Evolutionary conservation across 345 rosid genomes (phyloP).

Genomic region (Euphorbia peplus): DNA sequence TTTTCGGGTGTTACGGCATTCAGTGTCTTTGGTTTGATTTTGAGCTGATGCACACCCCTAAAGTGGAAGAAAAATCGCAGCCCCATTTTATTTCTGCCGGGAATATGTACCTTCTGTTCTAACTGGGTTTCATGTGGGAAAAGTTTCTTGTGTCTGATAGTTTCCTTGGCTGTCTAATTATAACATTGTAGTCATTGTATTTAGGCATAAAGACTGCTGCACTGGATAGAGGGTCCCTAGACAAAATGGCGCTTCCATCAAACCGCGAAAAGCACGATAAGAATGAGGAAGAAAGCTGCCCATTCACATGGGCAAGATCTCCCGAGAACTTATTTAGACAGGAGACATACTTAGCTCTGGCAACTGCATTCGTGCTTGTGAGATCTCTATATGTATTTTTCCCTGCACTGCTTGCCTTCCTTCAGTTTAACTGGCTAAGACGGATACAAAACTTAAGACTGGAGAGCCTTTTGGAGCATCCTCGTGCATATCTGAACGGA

Average conservation of each 20-base stretch:
- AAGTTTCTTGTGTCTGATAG: neutral
- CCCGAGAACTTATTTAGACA: conserved; percentile 82
- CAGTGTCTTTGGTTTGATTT: too few relatives aligned
- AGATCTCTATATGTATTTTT: conserved; percentile 51
- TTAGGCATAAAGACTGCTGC: conserved; percentile 51
- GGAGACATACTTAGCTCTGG: conserved; percentile 78
- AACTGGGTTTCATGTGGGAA: neutral
- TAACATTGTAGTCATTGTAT: conserved; percentile 19
- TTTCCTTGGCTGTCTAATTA: conserved; percentile 9
- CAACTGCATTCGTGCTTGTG: conserved; percentile 61
- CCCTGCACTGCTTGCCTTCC: conserved; percentile 45
- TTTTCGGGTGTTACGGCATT: too few relatives aligned
- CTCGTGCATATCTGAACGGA: conserved; percentile 50
- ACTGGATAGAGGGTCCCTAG: conserved; percentile 33
- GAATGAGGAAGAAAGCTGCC: conserved; percentile 71
- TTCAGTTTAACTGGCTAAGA: conserved; percentile 49
- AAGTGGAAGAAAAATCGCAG: neutral
- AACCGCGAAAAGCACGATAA: conserved; percentile 46
- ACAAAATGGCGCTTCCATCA: conserved; percentile 36
- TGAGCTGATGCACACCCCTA: too few relatives aligned
- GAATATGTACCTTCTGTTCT: neutral
- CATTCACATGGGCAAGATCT: conserved; percentile 94
- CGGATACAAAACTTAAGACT: conserved; percentile 41
- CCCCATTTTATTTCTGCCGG: neutral
- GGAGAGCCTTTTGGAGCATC: conserved; percentile 63